Base-by-base conservation (phyloP, 768 basidiomycete genomes). In the Xerocomus potaroensis region DNA sequence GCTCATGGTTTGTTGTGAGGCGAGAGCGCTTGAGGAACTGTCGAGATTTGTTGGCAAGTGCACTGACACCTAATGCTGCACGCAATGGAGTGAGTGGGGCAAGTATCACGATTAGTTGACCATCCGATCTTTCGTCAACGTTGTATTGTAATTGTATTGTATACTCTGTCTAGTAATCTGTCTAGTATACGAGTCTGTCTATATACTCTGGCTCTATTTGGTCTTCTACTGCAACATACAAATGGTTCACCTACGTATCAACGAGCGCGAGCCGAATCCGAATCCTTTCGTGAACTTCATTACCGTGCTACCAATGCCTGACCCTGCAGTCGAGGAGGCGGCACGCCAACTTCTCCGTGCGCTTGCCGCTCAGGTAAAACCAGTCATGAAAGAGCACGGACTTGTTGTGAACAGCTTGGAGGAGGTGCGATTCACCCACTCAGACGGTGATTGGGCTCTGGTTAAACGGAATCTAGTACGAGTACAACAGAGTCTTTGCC, bases 201-300 rank as follows among this genome's bases (percentile, higher is more conserved):
- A n/a, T n/a, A n/a, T n/a, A n/a, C n/a, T n/a, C n/a, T n/a, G n/a
- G n/a, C n/a, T 18, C 10, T n/a, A 40, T 27, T 3, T 16, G 3
- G 15, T 22, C 44, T 21, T 34, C 31, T 24, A 43, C 48, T 14
- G 3, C 24, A 18, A 30, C 22, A 19, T 27, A 31, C 39, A 14
- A 40, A 52, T 91, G 88, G 86, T 87, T n/a, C 83, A 88, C 56
- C 62, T 77, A 19, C 77, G 87, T 37, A 61, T 86, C 42, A 90
- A 91, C 58, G 81, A 84, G 55, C 72, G 67, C 21, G 82, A 84
- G 58, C 22, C 73, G 0, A 89, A 84, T 59, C 89, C 89, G 11
- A 91, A 91, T 54, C 79, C 81, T 5, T 71, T 80, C 58, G 71
- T 91, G 51, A 89, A 89, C 64, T 91, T 90, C 62, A 86, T 89